Evolutionary conservation across 2,329 filamentous ascomycete species (phyloP), one percentile per base, ranked within the genome.

Genomic region (Fusarium pseudoanthophilum): DNA sequence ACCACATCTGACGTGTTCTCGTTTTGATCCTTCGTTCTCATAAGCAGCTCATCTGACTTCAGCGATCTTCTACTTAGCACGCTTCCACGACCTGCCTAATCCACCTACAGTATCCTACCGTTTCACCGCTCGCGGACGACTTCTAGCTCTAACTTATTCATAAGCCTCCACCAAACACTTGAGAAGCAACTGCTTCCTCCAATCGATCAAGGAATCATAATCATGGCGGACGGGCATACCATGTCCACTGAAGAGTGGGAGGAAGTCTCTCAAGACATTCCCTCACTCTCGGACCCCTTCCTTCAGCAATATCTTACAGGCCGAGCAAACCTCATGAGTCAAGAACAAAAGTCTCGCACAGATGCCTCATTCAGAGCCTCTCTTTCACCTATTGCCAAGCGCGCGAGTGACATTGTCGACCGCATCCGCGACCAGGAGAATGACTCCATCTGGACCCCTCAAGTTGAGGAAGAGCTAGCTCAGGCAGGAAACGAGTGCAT

Each of bases 271-370:
- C 81, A 86, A 67, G 88, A 87, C n/a, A 83, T 92, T 42, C 90
- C 90, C 9, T 81, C 83, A 4, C 82, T 83, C 26, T 84, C 89
- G 15, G 94, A 97, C 77, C 90, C 92, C 1, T 95, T 97, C 81
- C 88, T 98, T 52, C 90, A 94, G 77, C 91, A 95, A 80, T 98
- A 97, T 79, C 84, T 97, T 43, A 83, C 89, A 48, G 94, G 94
- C 28, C 90, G 95, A 57, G 88, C 92, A 76, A 91, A 90, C 32
- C 87, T 98, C 59, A 92, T 97, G 64, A 87, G 87, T 24, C 89
- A 97, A 79, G 96, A 98, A 81, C 92, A 93, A 82, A 92, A 91
- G 77, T 89, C 93, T 78, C 91, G 95, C 67, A 95, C 94, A 80
- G 95, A 94, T 72, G 76, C 77, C 78, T 87, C 89, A 7, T 96